Conservation (phyloP, 2,329 filamentous ascomycete species). For the Moelleriella libera region DNA sequence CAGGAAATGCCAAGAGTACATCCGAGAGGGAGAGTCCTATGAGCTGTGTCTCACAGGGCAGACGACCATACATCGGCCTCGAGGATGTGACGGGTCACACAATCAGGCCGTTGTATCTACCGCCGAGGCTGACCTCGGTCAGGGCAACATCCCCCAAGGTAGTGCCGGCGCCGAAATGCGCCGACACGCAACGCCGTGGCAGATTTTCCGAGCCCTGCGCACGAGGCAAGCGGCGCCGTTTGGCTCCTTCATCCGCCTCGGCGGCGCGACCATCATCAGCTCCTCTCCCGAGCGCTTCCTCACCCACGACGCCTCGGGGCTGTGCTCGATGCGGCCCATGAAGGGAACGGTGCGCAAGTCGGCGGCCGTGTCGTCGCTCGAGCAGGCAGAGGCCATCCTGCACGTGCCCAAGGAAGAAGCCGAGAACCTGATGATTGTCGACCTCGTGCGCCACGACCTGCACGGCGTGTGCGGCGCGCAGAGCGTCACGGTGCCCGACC, state of each 20-base stretch:
- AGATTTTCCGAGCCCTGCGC: constrained; percentile 57
- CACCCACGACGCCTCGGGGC: constrained; percentile 34
- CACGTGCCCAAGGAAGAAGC: constrained; percentile 79
- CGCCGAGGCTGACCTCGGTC: not conserved
- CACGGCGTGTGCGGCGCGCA: constrained; percentile 69
- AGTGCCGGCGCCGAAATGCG: not conserved
- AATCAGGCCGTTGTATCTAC: not conserved
- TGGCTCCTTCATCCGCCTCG: constrained; percentile 65
- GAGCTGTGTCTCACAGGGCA: constrained; percentile 74
- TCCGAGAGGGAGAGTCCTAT: constrained; percentile 69
- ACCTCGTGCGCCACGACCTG: constrained; percentile 87
- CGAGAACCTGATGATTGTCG: constrained; percentile 97
- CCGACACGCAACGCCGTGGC: constrained; percentile 37
- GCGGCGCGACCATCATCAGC: constrained; percentile 57
- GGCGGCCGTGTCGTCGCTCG: constrained; percentile 47
- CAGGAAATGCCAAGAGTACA: constrained; percentile 52
- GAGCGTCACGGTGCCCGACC: constrained; percentile 57
- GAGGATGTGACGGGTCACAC: constrained; percentile 27
- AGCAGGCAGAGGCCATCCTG: constrained; percentile 57
- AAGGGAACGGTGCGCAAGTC: constrained; percentile 89
- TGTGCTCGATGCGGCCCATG: constrained; percentile 78
- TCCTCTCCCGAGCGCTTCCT: constrained; percentile 87
- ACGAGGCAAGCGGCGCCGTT: constrained; percentile 69
- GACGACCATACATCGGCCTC: constrained; percentile 42
- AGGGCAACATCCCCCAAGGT: not conserved